A percentile compares a stretch with the other conserved stretches of the same genome.
phyloP scores from a whole-genome alignment of 768 basidiomycete species.

The Termitomyces sp. region DNA sequence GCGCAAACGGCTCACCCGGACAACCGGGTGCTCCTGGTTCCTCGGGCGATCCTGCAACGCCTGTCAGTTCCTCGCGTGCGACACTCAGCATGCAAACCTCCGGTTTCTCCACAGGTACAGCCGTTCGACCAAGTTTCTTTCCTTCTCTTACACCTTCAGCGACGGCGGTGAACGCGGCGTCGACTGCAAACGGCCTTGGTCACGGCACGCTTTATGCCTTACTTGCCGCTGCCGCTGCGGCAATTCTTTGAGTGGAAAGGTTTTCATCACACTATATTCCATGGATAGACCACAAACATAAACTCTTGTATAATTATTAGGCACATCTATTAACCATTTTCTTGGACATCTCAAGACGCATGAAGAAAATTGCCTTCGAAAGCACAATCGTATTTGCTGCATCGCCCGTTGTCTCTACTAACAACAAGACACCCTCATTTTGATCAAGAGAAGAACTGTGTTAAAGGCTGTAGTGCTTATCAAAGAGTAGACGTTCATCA shows the following conservation, averaged over 20 bases:
- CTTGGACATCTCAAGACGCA: too few relatives aligned
- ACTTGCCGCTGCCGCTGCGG: constrained; percentile 1
- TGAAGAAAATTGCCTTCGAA: too few relatives aligned
- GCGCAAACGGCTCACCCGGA: background rate
- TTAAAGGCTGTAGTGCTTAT: too few relatives aligned
- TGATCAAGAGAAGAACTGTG: too few relatives aligned
- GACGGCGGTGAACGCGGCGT: background rate
- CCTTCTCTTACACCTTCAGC: constrained; percentile 1
- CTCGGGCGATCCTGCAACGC: background rate
- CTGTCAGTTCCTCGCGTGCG: background rate
- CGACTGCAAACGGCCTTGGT: background rate
- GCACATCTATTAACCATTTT: too few relatives aligned
- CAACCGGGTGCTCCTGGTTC: background rate
- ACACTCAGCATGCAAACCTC: constrained; percentile 1
- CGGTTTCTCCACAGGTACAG: background rate
- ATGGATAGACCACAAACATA: too few relatives aligned
- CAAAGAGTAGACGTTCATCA: too few relatives aligned
- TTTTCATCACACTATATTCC: background rate
- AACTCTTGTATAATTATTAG: too few relatives aligned
- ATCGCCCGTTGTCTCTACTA: too few relatives aligned
- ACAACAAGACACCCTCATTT: too few relatives aligned
- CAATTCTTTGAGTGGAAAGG: background rate
- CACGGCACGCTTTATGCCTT: background rate
- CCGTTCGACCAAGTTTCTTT: background rate
- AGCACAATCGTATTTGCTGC: too few relatives aligned